These are phyloP conservation scores for Apiospora sp. DNA, from an alignment of 2,329 filamentous ascomycete species.

Conservation along the genomic window DNA sequence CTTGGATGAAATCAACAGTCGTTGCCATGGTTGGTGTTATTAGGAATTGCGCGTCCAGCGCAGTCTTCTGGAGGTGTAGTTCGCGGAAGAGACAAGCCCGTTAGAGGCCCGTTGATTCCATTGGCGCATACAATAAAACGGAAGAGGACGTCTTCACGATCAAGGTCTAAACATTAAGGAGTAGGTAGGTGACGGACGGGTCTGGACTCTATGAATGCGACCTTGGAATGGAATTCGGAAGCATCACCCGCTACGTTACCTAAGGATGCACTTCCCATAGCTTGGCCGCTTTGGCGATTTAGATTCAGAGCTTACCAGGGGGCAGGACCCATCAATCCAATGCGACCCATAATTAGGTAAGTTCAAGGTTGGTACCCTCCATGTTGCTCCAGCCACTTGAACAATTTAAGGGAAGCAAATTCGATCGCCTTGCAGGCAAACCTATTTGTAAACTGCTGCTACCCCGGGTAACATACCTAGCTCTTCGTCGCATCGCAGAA, in stretches of 20 bases:
- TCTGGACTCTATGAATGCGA: not conserved
- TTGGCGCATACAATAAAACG: not conserved
- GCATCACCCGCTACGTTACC: not conserved
- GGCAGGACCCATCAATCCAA: not conserved
- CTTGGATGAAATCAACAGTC: conserved; percentile 60
- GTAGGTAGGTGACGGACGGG: not conserved
- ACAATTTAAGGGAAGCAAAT: conserved; percentile 7
- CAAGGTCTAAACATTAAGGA: not conserved
- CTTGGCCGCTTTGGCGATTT: too few relatives aligned
- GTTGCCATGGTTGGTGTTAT: conserved; percentile 39
- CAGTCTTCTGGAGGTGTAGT: not conserved
- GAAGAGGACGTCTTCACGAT: not conserved
- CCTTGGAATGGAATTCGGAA: not conserved
- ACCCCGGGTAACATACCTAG: not conserved
- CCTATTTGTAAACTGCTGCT: not conserved
- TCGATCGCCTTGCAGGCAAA: not conserved
- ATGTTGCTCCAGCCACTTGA: conserved; percentile 4
- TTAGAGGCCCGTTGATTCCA: not conserved
- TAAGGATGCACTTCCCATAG: too few relatives aligned
- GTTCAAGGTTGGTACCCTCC: not conserved
- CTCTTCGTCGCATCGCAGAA: conserved; percentile 17
- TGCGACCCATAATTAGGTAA: not conserved
- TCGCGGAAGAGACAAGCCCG: not conserved
- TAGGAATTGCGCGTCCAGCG: not conserved
- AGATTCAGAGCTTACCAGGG: not conserved